Conservation (phyloP, 1,284 basidiomycete species). For the Cyathus olla region DNA sequence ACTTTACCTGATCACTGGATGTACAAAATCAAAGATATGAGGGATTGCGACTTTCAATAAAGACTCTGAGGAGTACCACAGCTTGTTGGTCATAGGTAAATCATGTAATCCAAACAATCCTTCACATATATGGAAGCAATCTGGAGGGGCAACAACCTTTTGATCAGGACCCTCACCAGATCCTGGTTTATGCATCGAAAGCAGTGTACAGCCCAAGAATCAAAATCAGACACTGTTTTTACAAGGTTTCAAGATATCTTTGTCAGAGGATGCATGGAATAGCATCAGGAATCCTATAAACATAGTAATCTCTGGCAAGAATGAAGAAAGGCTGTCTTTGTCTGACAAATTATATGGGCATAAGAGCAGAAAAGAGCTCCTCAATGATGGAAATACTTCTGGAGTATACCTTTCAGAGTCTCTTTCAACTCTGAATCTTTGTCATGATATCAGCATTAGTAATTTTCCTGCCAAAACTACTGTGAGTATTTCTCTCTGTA, state of each 20-base stretch:
- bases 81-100: background rate
- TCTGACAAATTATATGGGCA: too few relatives aligned
- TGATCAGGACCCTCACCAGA: background rate
- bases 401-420: too few relatives aligned
- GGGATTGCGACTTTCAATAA: conserved; percentile 21
- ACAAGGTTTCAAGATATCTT: conserved; percentile 1
- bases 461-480: background rate
- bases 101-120: background rate
- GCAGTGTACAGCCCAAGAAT: too few relatives aligned
- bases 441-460: background rate
- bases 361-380: too few relatives aligned
- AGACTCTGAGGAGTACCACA: background rate
- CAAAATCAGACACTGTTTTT: conserved; percentile 3
- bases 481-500: background rate
- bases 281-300: too few relatives aligned
- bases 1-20: conserved; percentile 36
- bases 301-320: too few relatives aligned
- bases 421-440: background rate
- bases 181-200: background rate
- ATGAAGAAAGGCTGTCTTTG: too few relatives aligned
- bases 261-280: conserved; percentile 1
- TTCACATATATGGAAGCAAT: background rate
- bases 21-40: conserved; percentile 30
- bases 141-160: background rate
- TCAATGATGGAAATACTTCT: background rate